These are phyloP conservation scores for Hanseniaspora hatyaiensis DNA, from an alignment of 805 yeast genomes.

Conservation along the genomic window DNA sequence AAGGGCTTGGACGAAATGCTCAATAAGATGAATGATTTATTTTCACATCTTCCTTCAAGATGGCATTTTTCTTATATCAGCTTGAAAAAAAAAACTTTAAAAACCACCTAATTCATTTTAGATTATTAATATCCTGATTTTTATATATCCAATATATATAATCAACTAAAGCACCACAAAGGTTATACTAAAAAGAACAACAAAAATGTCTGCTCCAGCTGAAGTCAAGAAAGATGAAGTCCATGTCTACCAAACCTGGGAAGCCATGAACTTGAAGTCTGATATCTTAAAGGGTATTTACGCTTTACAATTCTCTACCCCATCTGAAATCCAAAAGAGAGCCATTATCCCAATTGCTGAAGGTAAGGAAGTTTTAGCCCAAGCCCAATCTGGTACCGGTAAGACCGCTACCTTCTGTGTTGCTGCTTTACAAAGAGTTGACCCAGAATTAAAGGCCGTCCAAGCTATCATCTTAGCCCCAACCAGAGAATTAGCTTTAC, in stretches of 20 bases:
- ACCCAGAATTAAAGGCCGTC: slow-evolving; percentile 56
- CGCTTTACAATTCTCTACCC: slow-evolving; percentile 88
- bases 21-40: neutral
- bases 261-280: slow-evolving; percentile 66
- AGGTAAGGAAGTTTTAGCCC: slow-evolving; percentile 93
- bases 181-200: neutral
- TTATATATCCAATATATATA: neutral
- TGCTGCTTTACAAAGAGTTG: slow-evolving; percentile 63
- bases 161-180: neutral
- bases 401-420: slow-evolving; percentile 97
- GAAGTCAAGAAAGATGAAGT: slow-evolving; percentile 95
- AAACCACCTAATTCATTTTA: neutral
- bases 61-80: too few relatives aligned
- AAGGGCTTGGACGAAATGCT: neutral
- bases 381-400: slow-evolving; percentile 99
- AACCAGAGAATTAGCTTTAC: slow-evolving; percentile 93
- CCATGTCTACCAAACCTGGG: slow-evolving; percentile 47
- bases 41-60: neutral
- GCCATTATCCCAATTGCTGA: slow-evolving; percentile 90
- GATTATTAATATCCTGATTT: neutral
- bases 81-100: too few relatives aligned
- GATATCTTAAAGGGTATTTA: slow-evolving; percentile 53
- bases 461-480: slow-evolving; percentile 95
- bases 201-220: slow-evolving; percentile 43
- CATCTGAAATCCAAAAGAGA: slow-evolving; percentile 95